These are phyloP conservation scores for Viridothelium virens DNA, from an alignment of 495 filamentous ascomycete species.

Conservation along the genomic window DNA sequence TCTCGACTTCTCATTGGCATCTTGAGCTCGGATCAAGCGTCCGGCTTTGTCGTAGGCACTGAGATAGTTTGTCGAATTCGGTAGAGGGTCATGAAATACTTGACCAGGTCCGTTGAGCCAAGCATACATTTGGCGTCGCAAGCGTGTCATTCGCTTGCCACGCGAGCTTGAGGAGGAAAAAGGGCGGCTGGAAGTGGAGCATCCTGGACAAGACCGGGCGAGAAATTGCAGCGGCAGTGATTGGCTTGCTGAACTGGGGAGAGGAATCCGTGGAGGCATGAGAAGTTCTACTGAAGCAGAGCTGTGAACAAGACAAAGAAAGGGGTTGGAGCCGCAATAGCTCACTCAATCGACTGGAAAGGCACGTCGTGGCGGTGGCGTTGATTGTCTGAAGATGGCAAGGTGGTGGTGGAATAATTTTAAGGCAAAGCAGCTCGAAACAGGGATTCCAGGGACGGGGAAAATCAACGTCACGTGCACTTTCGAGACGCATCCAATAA, in stretches of 20 bases:
- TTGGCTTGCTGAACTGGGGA: background rate
- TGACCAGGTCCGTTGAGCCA: slow-evolving; percentile 59
- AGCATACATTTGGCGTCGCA: slow-evolving; percentile 46
- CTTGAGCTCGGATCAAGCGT: slow-evolving; percentile 33
- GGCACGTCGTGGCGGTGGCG: background rate
- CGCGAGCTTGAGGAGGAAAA: slow-evolving; percentile 1
- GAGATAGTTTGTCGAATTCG: slow-evolving; percentile 60
- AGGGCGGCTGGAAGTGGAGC: background rate
- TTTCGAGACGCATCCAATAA: too few species aligned
- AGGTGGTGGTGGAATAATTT: background rate
- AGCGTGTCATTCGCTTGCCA: slow-evolving; percentile 15
- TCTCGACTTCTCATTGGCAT: slow-evolving; percentile 10
- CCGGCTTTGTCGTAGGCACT: slow-evolving; percentile 41
- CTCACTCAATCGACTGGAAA: background rate
- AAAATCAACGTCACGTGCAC: background rate
- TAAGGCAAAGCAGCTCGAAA: too few species aligned
- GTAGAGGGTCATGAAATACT: slow-evolving; percentile 47
- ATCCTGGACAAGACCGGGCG: background rate
- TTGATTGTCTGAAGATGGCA: background rate
- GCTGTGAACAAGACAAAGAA: background rate
- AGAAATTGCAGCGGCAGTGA: background rate
- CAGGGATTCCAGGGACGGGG: background rate
- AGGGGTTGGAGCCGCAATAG: background rate
- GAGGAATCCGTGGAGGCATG: slow-evolving; percentile 13
- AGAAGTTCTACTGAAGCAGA: background rate